Evolutionary conservation across 805 yeast species (phyloP), one percentile per base, ranked within the genome.

Genomic region (Wickerhamiella siamensis): DNA sequence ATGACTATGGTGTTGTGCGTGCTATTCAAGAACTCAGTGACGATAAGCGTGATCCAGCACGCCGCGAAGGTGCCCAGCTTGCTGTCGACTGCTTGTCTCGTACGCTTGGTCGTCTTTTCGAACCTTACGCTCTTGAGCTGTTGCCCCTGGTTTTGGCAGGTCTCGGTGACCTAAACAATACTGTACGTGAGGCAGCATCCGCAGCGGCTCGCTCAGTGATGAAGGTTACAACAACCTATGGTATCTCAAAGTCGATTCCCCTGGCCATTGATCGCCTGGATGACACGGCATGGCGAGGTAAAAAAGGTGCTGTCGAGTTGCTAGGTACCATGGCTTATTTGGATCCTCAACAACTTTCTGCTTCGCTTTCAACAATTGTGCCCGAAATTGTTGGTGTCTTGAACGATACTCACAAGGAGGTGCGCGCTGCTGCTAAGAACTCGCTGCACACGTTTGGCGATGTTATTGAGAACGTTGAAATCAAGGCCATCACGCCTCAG

Each of bases 261-360:
- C 69, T 88, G 43, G 94, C 96, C 0, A 73, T 88, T 45, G 73
- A 77, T 26, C 83, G 83, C 50, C 68, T 91, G 51, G 93, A 86
- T 52, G 94, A 83, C 46, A 76, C 79, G 43, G 79, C 93, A 0
- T 91, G 99, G 99, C 73, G 99, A 64, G 76, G 94, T 0, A 91
- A 91, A 64, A 83, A 86, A 63, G 98, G 97, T 3, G 83, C 97
- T 5, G 97, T 91, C 16, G 97, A 91, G 58, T 65, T 91, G 40
- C 71, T 91, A 36, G 99, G 99, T 61, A 77, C 95, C 19, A 91
- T 91, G 98, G 98, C 98, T 0, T 91, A 86, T 59, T 69, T 91
- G 47, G 95, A 88, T 55, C 98, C 98, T 3, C 71, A 91, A 2
- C 98, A 91, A 57, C 68, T 91, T 50, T 84, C 96, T 2, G 72